Percentiles rank a stretch among this genome's conserved stretches.
Evolutionary conservation across 768 basidiomycete genomes (phyloP).

Genomic region (Thelephora ganbajun): DNA sequence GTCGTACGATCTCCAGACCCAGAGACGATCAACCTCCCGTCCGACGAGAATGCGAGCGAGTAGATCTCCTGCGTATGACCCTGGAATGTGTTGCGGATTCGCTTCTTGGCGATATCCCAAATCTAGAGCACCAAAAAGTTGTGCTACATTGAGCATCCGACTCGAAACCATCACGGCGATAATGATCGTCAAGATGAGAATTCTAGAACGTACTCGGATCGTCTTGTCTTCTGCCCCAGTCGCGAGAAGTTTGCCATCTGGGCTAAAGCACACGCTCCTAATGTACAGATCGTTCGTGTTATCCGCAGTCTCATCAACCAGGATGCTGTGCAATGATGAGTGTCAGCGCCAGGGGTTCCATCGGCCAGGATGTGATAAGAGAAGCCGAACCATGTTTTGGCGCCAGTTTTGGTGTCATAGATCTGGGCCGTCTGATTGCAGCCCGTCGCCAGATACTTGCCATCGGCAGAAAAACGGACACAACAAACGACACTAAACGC

Average conservation of each 20-base stretch:
- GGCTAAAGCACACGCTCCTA: constrained; percentile 69
- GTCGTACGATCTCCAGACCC: constrained; percentile 72
- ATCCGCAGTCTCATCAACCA: constrained; percentile 62
- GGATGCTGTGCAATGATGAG: constrained; percentile 32
- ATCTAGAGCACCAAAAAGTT: constrained; percentile 33
- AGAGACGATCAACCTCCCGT: constrained; percentile 76
- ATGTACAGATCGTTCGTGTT: constrained; percentile 82
- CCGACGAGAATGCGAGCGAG: constrained; percentile 82
- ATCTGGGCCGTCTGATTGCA: constrained; percentile 95
- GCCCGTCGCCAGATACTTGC: constrained; percentile 85
- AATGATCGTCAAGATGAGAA: neutral
- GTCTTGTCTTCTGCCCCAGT: constrained; percentile 86
- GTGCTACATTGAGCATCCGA: neutral
- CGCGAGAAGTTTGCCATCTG: constrained; percentile 56
- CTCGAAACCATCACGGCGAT: neutral
- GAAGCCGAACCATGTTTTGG: constrained; percentile 62
- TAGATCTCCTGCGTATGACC: constrained; percentile 93
- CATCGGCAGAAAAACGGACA: constrained; percentile 89
- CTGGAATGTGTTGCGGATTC: constrained; percentile 68
- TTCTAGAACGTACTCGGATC: constrained; percentile 51
- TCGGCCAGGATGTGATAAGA: neutral
- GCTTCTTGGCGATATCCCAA: constrained; percentile 79
- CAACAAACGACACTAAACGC: constrained; percentile 81
- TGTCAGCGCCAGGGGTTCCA: neutral
- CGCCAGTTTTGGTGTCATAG: constrained; percentile 81